Conservation (phyloP, 108 stramenopile species). For the Cyclotella choctawhatcheeana region DNA sequence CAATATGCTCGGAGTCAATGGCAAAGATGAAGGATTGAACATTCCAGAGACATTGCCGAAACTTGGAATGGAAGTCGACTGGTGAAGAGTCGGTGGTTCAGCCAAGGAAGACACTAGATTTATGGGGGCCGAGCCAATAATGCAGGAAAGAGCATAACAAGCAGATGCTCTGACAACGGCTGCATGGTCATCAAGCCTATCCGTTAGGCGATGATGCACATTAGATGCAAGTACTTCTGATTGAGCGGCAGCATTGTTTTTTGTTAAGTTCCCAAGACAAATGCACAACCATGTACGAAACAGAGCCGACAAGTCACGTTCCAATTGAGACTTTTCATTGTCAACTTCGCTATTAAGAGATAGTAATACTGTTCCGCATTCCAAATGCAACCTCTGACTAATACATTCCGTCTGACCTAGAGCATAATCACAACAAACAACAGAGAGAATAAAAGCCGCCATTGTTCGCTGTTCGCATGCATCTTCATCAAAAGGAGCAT, state of each 20-base stretch:
- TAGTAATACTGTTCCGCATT: constrained; percentile 64
- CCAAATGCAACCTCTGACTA: constrained; percentile 76
- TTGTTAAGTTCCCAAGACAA: constrained; percentile 81
- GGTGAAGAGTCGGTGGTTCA: not conserved
- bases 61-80: not conserved
- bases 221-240: constrained; percentile 61
- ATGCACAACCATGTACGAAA: constrained; percentile 89
- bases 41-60: not conserved
- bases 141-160: constrained; percentile 72
- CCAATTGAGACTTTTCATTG: constrained; percentile 27
- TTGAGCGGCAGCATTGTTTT: constrained; percentile 68
- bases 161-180: constrained; percentile 85
- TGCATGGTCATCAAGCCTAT: constrained; percentile 62
- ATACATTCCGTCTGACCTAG: constrained; percentile 88
- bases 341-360: constrained; percentile 55
- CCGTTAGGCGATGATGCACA: constrained; percentile 70
- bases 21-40: not conserved
- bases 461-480: constrained; percentile 82
- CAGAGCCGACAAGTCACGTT: constrained; percentile 40
- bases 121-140: constrained; percentile 53
- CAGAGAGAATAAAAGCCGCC: constrained; percentile 90
- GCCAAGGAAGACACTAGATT: not conserved
- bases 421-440: constrained; percentile 76
- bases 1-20: too few relatives aligned
- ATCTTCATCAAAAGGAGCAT: constrained; percentile 36